Evolutionary conservation across 345 rosid species (phyloP).

Genomic region (Gossypium rotundifolium): DNA sequence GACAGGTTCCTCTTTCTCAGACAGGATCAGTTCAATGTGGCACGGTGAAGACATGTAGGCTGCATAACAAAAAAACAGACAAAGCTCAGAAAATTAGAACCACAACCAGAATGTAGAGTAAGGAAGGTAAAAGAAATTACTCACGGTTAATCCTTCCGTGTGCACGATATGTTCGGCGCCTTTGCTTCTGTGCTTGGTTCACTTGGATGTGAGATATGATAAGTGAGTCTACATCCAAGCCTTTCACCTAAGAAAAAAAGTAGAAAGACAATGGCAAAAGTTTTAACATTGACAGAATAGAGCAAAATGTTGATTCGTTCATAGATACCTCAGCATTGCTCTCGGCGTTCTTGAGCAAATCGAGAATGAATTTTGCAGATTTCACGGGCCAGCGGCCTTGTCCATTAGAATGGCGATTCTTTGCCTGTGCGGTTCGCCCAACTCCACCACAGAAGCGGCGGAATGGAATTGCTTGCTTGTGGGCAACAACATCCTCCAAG

Average conservation of each 20-base stretch:
- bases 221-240: slow-evolving; percentile 65
- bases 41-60: slow-evolving; percentile 80
- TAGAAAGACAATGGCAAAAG: background rate
- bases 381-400: slow-evolving; percentile 38
- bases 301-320: background rate
- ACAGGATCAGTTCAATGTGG: slow-evolving; percentile 36
- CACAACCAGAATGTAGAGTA: background rate
- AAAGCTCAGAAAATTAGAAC: background rate
- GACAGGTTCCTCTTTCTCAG: slow-evolving; percentile 53
- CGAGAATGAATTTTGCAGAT: too few species aligned
- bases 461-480: slow-evolving; percentile 89
- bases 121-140: slow-evolving; percentile 8
- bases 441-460: slow-evolving; percentile 65
- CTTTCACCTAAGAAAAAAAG: slow-evolving; percentile 44
- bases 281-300: background rate
- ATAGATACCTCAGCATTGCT: slow-evolving; percentile 57
- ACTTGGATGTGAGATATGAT: slow-evolving; percentile 69
- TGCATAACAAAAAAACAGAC: slow-evolving; percentile 20
- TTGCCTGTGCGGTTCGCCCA: slow-evolving; percentile 75
- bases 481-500: slow-evolving; percentile 69
- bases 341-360: slow-evolving; percentile 8
- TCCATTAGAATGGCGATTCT: slow-evolving; percentile 73
- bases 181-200: slow-evolving; percentile 72
- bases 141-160: slow-evolving; percentile 80
- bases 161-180: slow-evolving; percentile 67